Conservation (phyloP, 106 monocot species). For the Apostasia ramifera region DNA sequence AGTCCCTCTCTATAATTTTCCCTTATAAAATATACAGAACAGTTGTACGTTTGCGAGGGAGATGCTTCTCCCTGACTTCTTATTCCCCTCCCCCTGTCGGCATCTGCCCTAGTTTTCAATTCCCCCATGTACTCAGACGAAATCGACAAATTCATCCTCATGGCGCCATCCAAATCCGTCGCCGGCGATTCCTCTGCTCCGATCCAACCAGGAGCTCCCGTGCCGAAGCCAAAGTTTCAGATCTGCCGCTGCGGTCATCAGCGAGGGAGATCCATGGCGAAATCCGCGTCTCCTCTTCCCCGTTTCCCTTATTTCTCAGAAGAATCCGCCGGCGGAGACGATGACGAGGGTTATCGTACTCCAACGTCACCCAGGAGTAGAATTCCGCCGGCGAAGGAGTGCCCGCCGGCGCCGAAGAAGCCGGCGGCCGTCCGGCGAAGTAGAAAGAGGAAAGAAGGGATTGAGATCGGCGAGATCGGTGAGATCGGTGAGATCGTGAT, state of each 20-base stretch:
- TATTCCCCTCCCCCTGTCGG: slow-evolving; percentile 1
- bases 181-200: too few species aligned
- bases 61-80: slow-evolving; percentile 1
- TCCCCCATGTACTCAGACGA: not conserved
- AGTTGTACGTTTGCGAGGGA: not conserved
- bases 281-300: not conserved
- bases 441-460: not conserved
- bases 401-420: slow-evolving; percentile 24
- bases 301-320: not conserved
- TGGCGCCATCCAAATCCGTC: too few species aligned
- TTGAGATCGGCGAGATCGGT: not conserved
- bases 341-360: slow-evolving; percentile 23
- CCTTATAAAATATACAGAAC: not conserved
- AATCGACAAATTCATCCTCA: not conserved
- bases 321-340: not conserved
- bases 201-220: too few species aligned
- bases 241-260: not conserved
- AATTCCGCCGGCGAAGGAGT: slow-evolving; percentile 4
- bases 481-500: too few species aligned
- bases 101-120: not conserved
- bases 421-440: too few species aligned
- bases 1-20: too few species aligned
- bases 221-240: not conserved
- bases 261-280: not conserved
- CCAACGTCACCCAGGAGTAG: slow-evolving; percentile 18